Percentiles rank a stretch among this genome's conserved stretches.
These are phyloP conservation scores for Dioscorea cayenensis DNA, from an alignment of 116 monocot species.

Conservation along the genomic window DNA sequence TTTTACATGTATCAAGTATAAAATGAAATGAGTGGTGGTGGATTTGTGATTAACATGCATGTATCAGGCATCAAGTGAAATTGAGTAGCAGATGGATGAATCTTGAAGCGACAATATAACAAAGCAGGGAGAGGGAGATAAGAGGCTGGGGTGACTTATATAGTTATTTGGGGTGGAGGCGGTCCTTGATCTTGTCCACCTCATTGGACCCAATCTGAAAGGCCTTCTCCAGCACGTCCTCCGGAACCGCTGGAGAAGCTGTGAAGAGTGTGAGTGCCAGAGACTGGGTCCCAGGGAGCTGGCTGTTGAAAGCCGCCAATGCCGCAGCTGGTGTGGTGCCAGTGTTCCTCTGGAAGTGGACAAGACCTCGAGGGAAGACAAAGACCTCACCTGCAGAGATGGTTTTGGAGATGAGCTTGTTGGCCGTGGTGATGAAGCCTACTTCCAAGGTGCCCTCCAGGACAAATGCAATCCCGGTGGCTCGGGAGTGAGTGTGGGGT, in stretches of 20 bases:
- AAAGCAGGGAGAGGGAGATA: no score
- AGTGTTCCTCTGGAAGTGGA: not conserved
- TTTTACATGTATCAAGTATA: no score
- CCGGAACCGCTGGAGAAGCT: not conserved
- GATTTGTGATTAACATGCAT: no score
- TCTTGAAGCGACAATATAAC: no score
- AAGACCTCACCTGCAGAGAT: conserved; percentile 35
- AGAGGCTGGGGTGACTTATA: not conserved
- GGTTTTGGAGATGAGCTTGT: conserved; percentile 33
- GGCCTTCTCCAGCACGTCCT: not conserved
- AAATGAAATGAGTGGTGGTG: no score
- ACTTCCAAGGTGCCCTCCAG: conserved; percentile 41
- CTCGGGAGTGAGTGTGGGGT: conserved; percentile 53
- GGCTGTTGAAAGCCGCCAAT: not conserved
- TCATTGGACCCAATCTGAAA: not conserved
- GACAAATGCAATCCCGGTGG: conserved; percentile 51
- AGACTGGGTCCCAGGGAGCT: not conserved
- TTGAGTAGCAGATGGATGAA: no score
- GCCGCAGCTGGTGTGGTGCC: no score
- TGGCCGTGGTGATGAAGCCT: conserved; percentile 49
- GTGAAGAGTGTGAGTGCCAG: not conserved
- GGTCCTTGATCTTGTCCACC: not conserved
- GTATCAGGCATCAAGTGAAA: no score
- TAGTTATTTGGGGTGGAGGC: not conserved
- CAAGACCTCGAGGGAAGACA: conserved; percentile 8